Evolutionary conservation across 306 rosid genomes (phyloP), one percentile per base, ranked within the genome.

Genomic region (Inga oerstediana): DNA sequence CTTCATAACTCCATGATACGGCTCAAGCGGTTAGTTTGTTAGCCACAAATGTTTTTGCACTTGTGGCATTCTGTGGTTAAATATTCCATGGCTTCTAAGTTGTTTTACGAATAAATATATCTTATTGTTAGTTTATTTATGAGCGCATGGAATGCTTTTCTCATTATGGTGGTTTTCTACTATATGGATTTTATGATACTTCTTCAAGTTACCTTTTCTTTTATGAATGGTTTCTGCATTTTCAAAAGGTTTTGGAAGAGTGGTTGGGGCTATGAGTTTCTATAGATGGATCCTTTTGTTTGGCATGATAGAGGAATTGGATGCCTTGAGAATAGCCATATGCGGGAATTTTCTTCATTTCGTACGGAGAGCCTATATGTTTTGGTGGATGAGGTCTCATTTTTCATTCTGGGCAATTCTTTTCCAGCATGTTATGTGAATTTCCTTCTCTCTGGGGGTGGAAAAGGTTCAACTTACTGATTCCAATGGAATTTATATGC

Each of bases 1-100:
- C 90, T 95, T 76, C 99, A 95, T 74, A 85, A 89, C 73, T 92
- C 98, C 83, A 93, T 95, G 99, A 77, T 91, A 81, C 90, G 87
- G 62, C 97, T 93, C 68, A 85, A 93, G 51, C 97, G 99, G 99
- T 95, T 44, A 72, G 76, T 72, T 46, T 10, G 3, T 24, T 72
- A 17, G 32, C 2, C 22, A 46, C 24, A 45, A 15, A 46, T 46
- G 6, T 45, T 46, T 45, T 2, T 22, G 22, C 27, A 5, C 59
- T 24, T 72, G 41, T 7, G 39, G 14, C 27, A 72, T 75, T 66
- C 39, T 80, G 56, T 54, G 74, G 74, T 77, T 80, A 66, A 73
- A 58, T 69, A 76, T 72, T 75, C 19, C 82, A 69, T 27, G 24
- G 52, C 54, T 17, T 65, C 65, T 17, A 62, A 74, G 20, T 79